Evolutionary conservation across 768 basidiomycete genomes (phyloP).

Genomic region (Mycena maculata): DNA sequence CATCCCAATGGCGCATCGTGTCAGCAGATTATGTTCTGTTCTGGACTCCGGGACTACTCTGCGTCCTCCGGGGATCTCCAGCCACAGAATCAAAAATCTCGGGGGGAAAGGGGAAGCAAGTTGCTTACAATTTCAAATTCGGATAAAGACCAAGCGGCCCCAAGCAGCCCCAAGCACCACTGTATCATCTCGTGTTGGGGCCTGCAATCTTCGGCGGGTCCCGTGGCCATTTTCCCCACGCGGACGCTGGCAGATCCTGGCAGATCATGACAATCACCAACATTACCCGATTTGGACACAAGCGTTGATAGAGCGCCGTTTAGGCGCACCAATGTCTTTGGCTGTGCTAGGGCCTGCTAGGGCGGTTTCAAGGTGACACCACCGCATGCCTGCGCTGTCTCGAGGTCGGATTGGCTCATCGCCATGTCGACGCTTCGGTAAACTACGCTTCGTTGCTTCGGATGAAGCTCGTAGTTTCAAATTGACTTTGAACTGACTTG

Average conservation of each 20-base stretch:
- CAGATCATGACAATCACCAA: neutral
- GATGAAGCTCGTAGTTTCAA: conserved; percentile 9
- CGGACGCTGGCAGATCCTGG: conserved; percentile 24
- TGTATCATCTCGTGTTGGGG: neutral
- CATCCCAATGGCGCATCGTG: too few species aligned
- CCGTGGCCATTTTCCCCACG: neutral
- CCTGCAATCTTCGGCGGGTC: neutral
- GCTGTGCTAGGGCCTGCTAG: conserved; percentile 23
- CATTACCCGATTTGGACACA: conserved; percentile 9
- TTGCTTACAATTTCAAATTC: too few species aligned
- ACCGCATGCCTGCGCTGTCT: neutral
- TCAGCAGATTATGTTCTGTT: too few species aligned
- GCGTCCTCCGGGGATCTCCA: too few species aligned
- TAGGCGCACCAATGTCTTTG: neutral
- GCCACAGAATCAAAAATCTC: too few species aligned
- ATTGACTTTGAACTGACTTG: neutral
- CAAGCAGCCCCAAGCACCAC: too few species aligned
- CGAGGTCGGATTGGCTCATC: conserved; percentile 12
- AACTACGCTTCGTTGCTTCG: neutral
- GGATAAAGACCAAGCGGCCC: too few species aligned
- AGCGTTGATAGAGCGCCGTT: conserved; percentile 20
- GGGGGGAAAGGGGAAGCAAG: too few species aligned
- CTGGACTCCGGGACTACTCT: too few species aligned
- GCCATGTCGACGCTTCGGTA: conserved; percentile 5
- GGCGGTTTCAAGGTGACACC: conserved; percentile 21